Percentiles rank a stretch among this genome's conserved stretches.
Evolutionary conservation across 768 basidiomycete genomes (phyloP).

Genomic region (Flagelloscypha sp.): DNA sequence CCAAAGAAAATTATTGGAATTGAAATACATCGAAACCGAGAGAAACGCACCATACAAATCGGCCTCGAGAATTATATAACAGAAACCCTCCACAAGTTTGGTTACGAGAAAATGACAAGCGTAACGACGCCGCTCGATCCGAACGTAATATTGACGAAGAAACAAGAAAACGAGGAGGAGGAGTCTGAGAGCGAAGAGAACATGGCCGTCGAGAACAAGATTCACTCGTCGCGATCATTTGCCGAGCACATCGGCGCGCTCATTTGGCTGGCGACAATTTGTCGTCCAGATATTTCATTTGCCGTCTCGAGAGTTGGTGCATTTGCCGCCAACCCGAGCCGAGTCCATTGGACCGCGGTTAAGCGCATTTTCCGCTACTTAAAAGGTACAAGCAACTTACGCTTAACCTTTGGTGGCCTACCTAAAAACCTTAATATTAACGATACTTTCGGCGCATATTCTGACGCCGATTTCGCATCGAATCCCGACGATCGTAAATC

Average conservation of each 20-base stretch:
- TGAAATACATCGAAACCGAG: conserved; percentile 8
- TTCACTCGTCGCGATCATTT: too few relatives aligned
- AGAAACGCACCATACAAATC: conserved; percentile 9
- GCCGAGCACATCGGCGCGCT: conserved; percentile 27
- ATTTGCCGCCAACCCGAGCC: conserved; percentile 18
- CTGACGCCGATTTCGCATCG: conserved; percentile 20
- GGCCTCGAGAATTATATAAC: too few relatives aligned
- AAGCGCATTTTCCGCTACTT: conserved; percentile 19
- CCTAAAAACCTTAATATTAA: too few relatives aligned
- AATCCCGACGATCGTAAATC: conserved; percentile 15
- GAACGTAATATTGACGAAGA: conserved; percentile 1
- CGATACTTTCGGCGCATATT: conserved; percentile 6
- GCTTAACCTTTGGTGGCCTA: conserved; percentile 19
- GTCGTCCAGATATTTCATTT: conserved; percentile 32
- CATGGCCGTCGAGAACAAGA: too few relatives aligned
- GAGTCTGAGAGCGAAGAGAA: too few relatives aligned
- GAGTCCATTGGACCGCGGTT: conserved; percentile 22
- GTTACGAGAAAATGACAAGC: too few relatives aligned
- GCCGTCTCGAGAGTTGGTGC: conserved; percentile 23
- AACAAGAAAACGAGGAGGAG: too few relatives aligned
- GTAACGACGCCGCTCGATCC: conserved; percentile 10
- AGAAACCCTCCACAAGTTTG: too few relatives aligned
- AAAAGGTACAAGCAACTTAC: conserved; percentile 11
- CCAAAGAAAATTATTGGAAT: conserved; percentile 11
- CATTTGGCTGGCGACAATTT: conserved; percentile 23